phyloP scores from a whole-genome alignment of 2,329 filamentous ascomycete species.

The Aspergillus intermedius region DNA sequence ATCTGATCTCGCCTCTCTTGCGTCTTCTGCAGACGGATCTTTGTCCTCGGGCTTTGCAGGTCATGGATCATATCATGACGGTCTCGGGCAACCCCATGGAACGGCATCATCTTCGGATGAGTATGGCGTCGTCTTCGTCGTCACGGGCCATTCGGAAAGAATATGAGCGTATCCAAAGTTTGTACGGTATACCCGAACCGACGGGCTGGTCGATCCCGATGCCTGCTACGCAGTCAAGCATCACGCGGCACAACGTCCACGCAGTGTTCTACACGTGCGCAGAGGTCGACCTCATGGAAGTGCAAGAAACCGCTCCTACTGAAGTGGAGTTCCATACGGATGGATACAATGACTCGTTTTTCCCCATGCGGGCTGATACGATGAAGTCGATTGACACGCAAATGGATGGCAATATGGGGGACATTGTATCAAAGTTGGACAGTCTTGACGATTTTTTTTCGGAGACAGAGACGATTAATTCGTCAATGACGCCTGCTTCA shows the following conservation, averaged over 20 bases:
- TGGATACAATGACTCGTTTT: conserved; percentile 72
- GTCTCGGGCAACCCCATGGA: conserved; percentile 91
- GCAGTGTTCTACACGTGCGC: conserved; percentile 94
- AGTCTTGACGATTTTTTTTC: conserved; percentile 79
- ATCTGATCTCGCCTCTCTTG: conserved; percentile 87
- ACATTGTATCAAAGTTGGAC: conserved; percentile 72
- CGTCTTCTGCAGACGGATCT: conserved; percentile 87
- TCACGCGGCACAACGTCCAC: conserved; percentile 86
- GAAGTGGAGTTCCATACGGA: conserved; percentile 91
- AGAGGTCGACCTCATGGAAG: conserved; percentile 54
- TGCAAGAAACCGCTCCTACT: conserved; percentile 61
- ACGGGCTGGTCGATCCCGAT: conserved; percentile 95
- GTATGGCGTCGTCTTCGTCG: conserved; percentile 78
- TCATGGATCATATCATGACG: conserved; percentile 90
- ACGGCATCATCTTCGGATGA: conserved; percentile 92
- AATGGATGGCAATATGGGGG: conserved; percentile 62
- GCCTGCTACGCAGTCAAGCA: conserved; percentile 80
- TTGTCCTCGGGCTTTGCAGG: conserved; percentile 83
- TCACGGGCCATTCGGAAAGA: conserved; percentile 84
- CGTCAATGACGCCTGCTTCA: conserved; percentile 41
- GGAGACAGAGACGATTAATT: conserved; percentile 55
- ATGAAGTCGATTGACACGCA: conserved; percentile 79
- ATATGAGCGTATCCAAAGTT: conserved; percentile 85
- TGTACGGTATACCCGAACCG: conserved; percentile 94
- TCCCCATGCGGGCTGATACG: conserved; percentile 75